These are phyloP conservation scores for Talaromyces thailandensis DNA, from an alignment of 495 filamentous ascomycete species.

Conservation along the genomic window DNA sequence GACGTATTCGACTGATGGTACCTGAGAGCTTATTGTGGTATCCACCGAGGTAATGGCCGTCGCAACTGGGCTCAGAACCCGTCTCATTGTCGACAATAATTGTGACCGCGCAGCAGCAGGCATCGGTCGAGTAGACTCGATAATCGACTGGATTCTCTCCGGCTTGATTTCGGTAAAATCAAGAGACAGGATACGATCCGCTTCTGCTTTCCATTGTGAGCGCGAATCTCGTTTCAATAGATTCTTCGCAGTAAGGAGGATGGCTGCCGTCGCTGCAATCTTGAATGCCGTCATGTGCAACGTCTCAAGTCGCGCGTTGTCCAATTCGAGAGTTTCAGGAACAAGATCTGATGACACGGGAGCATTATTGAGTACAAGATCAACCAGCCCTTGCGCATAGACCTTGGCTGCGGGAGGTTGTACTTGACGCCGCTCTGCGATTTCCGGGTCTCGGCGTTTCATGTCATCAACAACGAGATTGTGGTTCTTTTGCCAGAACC, in stretches of 20 bases:
- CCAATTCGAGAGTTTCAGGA: constrained; percentile 82
- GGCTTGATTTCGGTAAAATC: constrained; percentile 46
- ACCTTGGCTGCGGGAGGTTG: constrained; percentile 46
- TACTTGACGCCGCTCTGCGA: constrained; percentile 37
- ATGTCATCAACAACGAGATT: constrained; percentile 62
- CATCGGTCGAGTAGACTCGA: constrained; percentile 76
- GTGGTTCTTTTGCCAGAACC: constrained; percentile 65
- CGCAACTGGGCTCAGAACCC: constrained; percentile 42
- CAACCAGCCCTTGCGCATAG: constrained; percentile 66
- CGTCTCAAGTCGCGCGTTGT: constrained; percentile 57
- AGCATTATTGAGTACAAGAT: constrained; percentile 53
- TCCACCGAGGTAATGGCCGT: constrained; percentile 23
- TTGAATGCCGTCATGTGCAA: constrained; percentile 61
- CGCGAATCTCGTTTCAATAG: constrained; percentile 88
- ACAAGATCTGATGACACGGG: constrained; percentile 48
- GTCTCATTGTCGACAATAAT: constrained; percentile 40
- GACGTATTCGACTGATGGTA: constrained; percentile 25
- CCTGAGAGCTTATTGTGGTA: constrained; percentile 22
- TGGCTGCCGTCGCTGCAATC: constrained; percentile 70
- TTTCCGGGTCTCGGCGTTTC: constrained; percentile 62
- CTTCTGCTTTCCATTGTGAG: constrained; percentile 80
- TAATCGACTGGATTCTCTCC: constrained; percentile 62
- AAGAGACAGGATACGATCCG: constrained; percentile 59
- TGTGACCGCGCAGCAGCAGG: constrained; percentile 43
- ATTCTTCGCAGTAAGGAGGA: constrained; percentile 89